Base-by-base conservation (phyloP, 1,139 yeast genomes). In the Casaregolazyma lundiana region DNA sequence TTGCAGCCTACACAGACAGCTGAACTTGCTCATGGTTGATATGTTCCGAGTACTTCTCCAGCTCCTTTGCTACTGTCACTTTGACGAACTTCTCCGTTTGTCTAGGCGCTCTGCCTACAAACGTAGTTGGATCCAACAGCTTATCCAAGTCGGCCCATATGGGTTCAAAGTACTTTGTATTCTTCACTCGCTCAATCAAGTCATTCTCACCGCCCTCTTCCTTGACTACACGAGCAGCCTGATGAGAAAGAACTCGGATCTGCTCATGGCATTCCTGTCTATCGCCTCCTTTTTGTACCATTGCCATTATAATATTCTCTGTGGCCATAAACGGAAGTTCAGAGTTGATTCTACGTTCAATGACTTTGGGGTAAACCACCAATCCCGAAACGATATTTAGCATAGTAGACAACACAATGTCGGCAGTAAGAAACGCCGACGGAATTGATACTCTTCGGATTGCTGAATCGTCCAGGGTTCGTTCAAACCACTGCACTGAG, bases 291-390 rank as follows among this genome's bases (percentile, higher is more conserved):
- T 84, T 84, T 71, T 89, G 95, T 50, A 92, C 98, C 97, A 92
- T 92, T 48, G 98, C 98, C 99, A 92, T 92, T 68, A 92, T 92
- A 66, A 92, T 81, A 71, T 92, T 92, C 72, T 92, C 99, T 47
- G 99, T 92, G 56, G 99, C 99, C 99, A 92, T 92, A 76, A 94
- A 92, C 58, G 99, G 99, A 63, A 92, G 77, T 71, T 94, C 98
- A 45, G 96, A 78, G 66, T 68, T 81, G 69, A 92, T 92, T 72
- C 97, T 85, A 75, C 97, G 85, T 73, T 85, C 96, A 64, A 92
- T 92, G 59, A 92, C 98, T 78, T 92, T 90, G 59, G 98, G 98
- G 72, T 94, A 92, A 41, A 92, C 98, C 47, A 94, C 98, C 55
- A 92, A 76, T 13, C 98, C 99, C 45, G 94, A 83, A 43, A 95